These are phyloP conservation scores for maize (Zea mays) DNA, from an alignment of 176 grass and related monocot species.

Conservation along the genomic window Zm-B73-REFERENCE-NAM-5.0 NC_050105.1:137678001-137678500, in stretches of 20 bases:
- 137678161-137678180: slow-evolving; percentile 43
- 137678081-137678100: slow-evolving; percentile 12
- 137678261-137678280: slow-evolving; percentile 71
- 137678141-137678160: slow-evolving; percentile 41
- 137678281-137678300: slow-evolving; percentile 70
- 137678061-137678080: background rate
- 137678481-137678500: background rate
- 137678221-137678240: slow-evolving; percentile 40
- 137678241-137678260: slow-evolving; percentile 59
- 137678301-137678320: slow-evolving; percentile 47
- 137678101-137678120: background rate
- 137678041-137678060: slow-evolving; percentile 34
- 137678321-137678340: background rate
- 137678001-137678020: slow-evolving; percentile 28
- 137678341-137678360: background rate
- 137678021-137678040: slow-evolving; percentile 22
- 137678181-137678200: slow-evolving; percentile 29
- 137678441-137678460: background rate
- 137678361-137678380: background rate
- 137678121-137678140: slow-evolving; percentile 55
- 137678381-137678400: background rate
- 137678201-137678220: slow-evolving; percentile 35
- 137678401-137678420: background rate
- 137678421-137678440: background rate
- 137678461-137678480: background rate